These are phyloP conservation scores for Cylindrotheca fusiformis DNA, from an alignment of 108 stramenopile species.

Conservation along the genomic window DNA sequence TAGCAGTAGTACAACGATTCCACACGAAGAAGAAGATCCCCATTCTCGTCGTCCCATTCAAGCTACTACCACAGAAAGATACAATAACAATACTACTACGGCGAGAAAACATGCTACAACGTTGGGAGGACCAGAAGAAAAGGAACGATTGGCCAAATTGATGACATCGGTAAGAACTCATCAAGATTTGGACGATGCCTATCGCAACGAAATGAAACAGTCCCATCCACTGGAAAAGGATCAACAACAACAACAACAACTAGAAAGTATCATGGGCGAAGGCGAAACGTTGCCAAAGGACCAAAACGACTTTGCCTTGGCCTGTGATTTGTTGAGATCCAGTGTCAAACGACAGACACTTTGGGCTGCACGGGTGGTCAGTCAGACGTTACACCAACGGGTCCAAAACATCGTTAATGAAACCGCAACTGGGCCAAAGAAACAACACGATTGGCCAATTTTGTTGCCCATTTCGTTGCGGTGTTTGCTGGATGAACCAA, in stretches of 20 bases:
- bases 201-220: slow-evolving; percentile 37
- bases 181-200: slow-evolving; percentile 76
- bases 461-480: slow-evolving; percentile 76
- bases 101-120: neutral
- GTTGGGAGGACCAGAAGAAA: slow-evolving; percentile 25
- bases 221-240: slow-evolving; percentile 4
- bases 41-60: neutral
- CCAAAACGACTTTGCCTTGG: slow-evolving; percentile 36
- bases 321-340: slow-evolving; percentile 72
- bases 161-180: slow-evolving; percentile 63
- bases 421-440: neutral
- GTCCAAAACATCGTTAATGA: slow-evolving; percentile 4
- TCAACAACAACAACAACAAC: slow-evolving; percentile 14
- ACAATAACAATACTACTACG: slow-evolving; percentile 7
- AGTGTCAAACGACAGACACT: slow-evolving; percentile 66
- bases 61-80: slow-evolving; percentile 6
- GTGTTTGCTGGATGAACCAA: slow-evolving; percentile 72
- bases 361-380: slow-evolving; percentile 59
- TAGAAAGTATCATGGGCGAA: neutral
- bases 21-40: slow-evolving; percentile 1
- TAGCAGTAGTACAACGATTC: no score
- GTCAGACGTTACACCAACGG: slow-evolving; percentile 23
- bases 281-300: slow-evolving; percentile 2
- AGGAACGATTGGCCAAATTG: slow-evolving; percentile 55
- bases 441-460: slow-evolving; percentile 37